Evolutionary conservation across 306 rosid genomes (phyloP).

Genomic region (Trifolium dubium): DNA sequence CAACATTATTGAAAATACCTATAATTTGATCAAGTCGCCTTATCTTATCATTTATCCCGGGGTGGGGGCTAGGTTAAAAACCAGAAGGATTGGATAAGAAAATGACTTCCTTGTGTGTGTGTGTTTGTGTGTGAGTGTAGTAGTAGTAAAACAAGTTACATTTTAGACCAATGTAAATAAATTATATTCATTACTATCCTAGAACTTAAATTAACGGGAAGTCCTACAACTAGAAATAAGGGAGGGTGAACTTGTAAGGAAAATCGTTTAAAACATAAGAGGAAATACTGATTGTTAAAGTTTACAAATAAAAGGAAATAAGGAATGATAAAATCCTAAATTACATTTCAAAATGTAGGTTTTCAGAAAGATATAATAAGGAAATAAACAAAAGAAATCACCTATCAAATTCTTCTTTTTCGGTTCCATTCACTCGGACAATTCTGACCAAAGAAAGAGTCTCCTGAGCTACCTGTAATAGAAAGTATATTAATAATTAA

Average conservation of each 20-base stretch:
- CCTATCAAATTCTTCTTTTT: constrained; percentile 65
- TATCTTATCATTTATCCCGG: too few species aligned
- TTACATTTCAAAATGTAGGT: constrained; percentile 20
- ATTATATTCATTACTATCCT: not conserved
- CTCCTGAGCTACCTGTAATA: constrained; percentile 68
- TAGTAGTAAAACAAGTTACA: too few species aligned
- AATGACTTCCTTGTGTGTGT: too few species aligned
- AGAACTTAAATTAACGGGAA: not conserved
- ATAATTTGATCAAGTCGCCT: not conserved
- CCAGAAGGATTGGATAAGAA: too few species aligned
- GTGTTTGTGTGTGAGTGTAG: not conserved
- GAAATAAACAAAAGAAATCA: constrained; percentile 25
- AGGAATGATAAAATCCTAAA: not conserved
- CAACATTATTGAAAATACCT: constrained; percentile 67
- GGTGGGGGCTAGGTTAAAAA: too few species aligned
- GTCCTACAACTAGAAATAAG: not conserved
- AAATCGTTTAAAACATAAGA: not conserved
- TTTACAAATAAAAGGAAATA: not conserved
- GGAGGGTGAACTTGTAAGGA: not conserved
- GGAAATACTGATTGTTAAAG: not conserved
- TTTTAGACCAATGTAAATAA: not conserved
- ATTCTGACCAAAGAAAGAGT: constrained; percentile 65
- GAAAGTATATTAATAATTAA: constrained; percentile 21
- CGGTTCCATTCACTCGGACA: constrained; percentile 63
- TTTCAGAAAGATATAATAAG: constrained; percentile 14